Evolutionary conservation across 495 filamentous ascomycete species (phyloP), one percentile per base, ranked within the genome.

Genomic region (Bacidia gigantensis): DNA sequence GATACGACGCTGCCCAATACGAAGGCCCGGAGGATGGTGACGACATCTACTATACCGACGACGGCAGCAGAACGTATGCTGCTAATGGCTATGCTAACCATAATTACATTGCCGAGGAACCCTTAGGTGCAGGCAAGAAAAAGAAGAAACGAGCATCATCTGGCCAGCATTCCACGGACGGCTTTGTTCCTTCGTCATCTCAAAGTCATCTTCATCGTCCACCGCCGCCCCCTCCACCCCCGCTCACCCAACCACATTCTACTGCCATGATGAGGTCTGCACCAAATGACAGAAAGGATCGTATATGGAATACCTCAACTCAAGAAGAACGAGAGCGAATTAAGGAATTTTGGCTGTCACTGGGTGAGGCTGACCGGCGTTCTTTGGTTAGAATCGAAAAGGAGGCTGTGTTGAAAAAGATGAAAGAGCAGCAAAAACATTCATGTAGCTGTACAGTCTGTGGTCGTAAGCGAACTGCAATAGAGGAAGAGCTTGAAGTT

Each of bases 351-450:
- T 99, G 92, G 92, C 75, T 99, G 29, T 89, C 87, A n/a, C 68
- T 99, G 23, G 87, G 87, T 52, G 93, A 99, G 64, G 84, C 89
- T 42, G 90, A 99, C 54, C 81, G 92, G 48, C 87, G 90, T 56
- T 87, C 86, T 3, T 71, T 99, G 38, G 89, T 99, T 56, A 95
- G 95, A 65, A 89, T 99, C 11, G 92, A 99, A 68, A 99, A 99
- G 64, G 89, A 97, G 68, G 92, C 93, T 3, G 92, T 99, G 1
- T 68, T 99, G 49, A 86, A 86, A 58, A 99, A 99, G 70, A 99
- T 99, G 92, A 98, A 99, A 70, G 93, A 99, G 65, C 92, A 99
- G 68, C 92, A 99, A 65, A 97, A 96, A 67, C 92, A 97, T 63
- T 97, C 92, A 2, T 99, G 92, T 69, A 95, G 89, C 62, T 99